Conservation (phyloP, 495 filamentous ascomycete species). For the Choiromyces venosus region DNA sequence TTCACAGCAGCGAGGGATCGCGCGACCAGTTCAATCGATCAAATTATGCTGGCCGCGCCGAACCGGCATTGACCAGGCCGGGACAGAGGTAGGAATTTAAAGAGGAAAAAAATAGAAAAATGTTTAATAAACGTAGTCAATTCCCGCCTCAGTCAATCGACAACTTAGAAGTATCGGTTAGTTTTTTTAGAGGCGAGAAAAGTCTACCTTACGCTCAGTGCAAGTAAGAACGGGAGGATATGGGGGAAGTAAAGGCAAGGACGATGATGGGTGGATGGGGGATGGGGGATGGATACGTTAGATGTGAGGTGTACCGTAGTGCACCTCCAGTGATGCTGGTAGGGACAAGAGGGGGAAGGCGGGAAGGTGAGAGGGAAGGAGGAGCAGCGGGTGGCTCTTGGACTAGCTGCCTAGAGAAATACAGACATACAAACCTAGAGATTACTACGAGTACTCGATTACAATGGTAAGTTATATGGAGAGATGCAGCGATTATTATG, state of each 20-base stretch:
- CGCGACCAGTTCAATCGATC: not conserved
- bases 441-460: not conserved
- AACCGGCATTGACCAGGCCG: too few species aligned
- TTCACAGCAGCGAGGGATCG: not conserved
- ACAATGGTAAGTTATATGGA: not conserved
- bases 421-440: not conserved
- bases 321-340: not conserved
- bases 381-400: not conserved
- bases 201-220: not conserved
- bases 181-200: conserved; percentile 1
- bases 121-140: not conserved
- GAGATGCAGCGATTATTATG: not conserved
- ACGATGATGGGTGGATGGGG: not conserved
- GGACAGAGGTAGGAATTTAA: not conserved
- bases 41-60: too few species aligned
- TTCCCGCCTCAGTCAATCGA: not conserved
- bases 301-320: conserved; percentile 2
- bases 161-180: not conserved
- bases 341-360: conserved; percentile 1
- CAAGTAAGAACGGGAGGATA: not conserved
- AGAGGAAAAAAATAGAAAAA: not conserved
- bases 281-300: not conserved
- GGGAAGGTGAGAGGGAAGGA: not conserved
- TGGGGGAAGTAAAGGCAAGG: not conserved
- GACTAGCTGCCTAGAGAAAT: not conserved